phyloP scores from a whole-genome alignment of 768 basidiomycete species.

The Clitopilus hobsonii region DNA sequence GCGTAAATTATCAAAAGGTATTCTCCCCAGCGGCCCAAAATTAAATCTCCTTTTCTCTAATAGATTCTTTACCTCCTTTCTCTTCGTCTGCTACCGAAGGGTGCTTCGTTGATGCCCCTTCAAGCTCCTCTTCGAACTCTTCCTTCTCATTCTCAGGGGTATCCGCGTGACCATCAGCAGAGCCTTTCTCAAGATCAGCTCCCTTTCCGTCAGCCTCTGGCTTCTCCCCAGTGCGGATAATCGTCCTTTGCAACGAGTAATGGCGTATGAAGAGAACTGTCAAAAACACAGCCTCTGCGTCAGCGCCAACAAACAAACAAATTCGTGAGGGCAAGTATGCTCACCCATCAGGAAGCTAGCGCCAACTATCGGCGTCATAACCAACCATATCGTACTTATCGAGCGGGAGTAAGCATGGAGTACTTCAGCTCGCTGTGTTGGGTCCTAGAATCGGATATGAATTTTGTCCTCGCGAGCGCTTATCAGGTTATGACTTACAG shows the following conservation, averaged over 20 bases:
- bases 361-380: slow-evolving; percentile 54
- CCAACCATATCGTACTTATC: slow-evolving; percentile 62
- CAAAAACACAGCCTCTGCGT: neutral
- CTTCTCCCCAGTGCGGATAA: slow-evolving; percentile 29
- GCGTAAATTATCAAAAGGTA: neutral
- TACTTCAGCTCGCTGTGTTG: slow-evolving; percentile 38
- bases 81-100: slow-evolving; percentile 13
- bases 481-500: slow-evolving; percentile 23
- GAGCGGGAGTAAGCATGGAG: slow-evolving; percentile 61
- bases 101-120: slow-evolving; percentile 11
- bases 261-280: slow-evolving; percentile 52
- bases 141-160: slow-evolving; percentile 6
- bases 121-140: slow-evolving; percentile 13
- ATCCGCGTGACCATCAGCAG: slow-evolving; percentile 4
- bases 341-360: slow-evolving; percentile 47
- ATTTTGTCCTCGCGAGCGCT: neutral
- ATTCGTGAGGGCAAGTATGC: slow-evolving; percentile 9
- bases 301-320: neutral
- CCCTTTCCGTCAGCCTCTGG: slow-evolving; percentile 23
- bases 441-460: slow-evolving; percentile 33
- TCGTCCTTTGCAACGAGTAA: slow-evolving; percentile 53
- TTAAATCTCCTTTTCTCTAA: neutral
- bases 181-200: slow-evolving; percentile 16
- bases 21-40: neutral
- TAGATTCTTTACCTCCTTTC: neutral